Percentiles rank a stretch among this genome's conserved stretches.
phyloP scores from a whole-genome alignment of 75 land plant species.

The Cryptomeria japonica region DNA sequence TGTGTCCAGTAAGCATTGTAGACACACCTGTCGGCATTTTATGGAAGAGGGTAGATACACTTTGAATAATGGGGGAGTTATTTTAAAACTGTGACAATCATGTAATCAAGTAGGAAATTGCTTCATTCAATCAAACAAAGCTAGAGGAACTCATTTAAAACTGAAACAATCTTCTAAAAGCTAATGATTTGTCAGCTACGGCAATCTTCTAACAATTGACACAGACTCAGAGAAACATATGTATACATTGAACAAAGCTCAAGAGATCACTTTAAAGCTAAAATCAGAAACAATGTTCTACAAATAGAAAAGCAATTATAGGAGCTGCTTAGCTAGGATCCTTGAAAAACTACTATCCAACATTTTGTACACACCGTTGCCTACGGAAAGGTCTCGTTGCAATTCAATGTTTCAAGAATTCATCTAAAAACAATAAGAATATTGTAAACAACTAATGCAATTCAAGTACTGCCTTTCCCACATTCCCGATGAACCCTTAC shows the following conservation, averaged over 20 bases:
- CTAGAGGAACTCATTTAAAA: neutral
- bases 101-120: neutral
- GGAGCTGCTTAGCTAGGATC: neutral
- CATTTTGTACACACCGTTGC: neutral
- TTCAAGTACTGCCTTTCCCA: neutral
- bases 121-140: neutral
- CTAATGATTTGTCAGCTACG: too few relatives aligned
- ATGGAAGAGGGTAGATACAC: too few relatives aligned
- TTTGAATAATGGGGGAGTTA: neutral
- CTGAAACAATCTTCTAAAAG: neutral
- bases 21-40: too few relatives aligned
- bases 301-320: neutral
- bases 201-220: neutral
- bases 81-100: neutral
- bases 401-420: too few relatives aligned
- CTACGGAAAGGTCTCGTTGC: too few relatives aligned
- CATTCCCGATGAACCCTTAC: neutral
- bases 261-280: neutral
- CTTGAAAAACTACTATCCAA: neutral
- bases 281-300: neutral
- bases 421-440: too few relatives aligned
- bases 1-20: too few relatives aligned
- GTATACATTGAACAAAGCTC: neutral
- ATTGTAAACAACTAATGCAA: too few relatives aligned
- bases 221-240: neutral